Evolutionary conservation across 208 protist genomes (phyloP).

Genomic region (Leptomonas seymouri): DNA sequence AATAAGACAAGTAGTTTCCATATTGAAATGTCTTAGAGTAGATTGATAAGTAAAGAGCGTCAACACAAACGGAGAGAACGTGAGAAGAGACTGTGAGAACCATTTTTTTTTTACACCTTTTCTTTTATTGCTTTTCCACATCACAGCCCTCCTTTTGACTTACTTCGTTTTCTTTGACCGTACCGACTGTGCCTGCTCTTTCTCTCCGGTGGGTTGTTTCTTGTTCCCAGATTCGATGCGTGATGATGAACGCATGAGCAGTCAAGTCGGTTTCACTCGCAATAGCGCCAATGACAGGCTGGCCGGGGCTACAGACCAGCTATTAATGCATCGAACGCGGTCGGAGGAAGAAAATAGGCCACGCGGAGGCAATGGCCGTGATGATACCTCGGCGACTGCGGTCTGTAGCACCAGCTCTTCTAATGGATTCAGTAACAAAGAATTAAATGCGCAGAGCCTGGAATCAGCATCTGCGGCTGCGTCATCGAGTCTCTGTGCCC

Average conservation of each 20-base stretch:
- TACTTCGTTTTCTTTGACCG: not conserved
- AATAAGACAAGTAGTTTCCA: too few species aligned
- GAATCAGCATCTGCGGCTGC: constrained; percentile 5
- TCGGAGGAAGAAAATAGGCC: constrained; percentile 11
- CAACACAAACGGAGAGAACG: not conserved
- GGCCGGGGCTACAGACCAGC: constrained; percentile 1
- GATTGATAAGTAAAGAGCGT: too few species aligned
- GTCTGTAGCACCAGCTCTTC: constrained; percentile 4
- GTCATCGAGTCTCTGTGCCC: constrained; percentile 15
- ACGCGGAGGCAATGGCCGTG: constrained; percentile 6
- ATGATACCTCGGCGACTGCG: constrained; percentile 11
- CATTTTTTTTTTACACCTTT: not conserved
- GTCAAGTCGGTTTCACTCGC: constrained; percentile 24
- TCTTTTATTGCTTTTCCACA: not conserved
- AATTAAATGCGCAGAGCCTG: not conserved
- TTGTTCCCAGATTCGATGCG: constrained; percentile 19
- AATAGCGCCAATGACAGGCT: constrained; percentile 22
- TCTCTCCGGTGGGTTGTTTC: not conserved
- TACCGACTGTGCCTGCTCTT: not conserved
- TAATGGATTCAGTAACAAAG: constrained; percentile 1
- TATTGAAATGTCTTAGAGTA: too few species aligned
- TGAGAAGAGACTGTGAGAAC: not conserved
- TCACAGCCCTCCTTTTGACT: not conserved
- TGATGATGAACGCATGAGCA: constrained; percentile 30
- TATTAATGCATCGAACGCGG: constrained; percentile 9